phyloP scores from a whole-genome alignment of 768 basidiomycete genomes.

The Boletus vermiculosoides region DNA sequence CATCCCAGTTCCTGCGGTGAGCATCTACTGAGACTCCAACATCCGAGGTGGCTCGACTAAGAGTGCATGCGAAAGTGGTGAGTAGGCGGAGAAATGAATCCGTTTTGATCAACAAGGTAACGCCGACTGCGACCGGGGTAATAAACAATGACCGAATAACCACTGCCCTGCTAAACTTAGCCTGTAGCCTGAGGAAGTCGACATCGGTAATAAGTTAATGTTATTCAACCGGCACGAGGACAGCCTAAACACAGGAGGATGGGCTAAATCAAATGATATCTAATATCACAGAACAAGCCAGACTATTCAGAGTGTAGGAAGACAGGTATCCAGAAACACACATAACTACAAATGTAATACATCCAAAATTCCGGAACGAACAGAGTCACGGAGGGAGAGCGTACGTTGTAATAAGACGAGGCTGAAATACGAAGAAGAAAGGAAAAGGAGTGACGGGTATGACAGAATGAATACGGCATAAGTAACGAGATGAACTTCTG shows the following conservation, averaged over 20 bases:
- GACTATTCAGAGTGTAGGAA: slow-evolving; percentile 22
- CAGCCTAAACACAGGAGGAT: neutral
- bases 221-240: too few relatives aligned
- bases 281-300: slow-evolving; percentile 12
- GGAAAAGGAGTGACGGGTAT: slow-evolving; percentile 31
- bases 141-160: neutral
- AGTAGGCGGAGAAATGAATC: neutral
- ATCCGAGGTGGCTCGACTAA: slow-evolving; percentile 16
- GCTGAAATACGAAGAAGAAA: slow-evolving; percentile 4
- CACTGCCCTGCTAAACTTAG: neutral
- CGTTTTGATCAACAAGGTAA: neutral
- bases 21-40: slow-evolving; percentile 14
- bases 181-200: too few relatives aligned
- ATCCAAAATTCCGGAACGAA: slow-evolving; percentile 35
- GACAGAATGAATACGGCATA: slow-evolving; percentile 35
- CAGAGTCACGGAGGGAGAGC: slow-evolving; percentile 20
- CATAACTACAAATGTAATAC: slow-evolving; percentile 39
- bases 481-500: slow-evolving; percentile 26
- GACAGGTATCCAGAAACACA: slow-evolving; percentile 38
- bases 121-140: neutral
- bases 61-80: neutral
- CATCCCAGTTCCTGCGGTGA: slow-evolving; percentile 19
- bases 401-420: slow-evolving; percentile 20
- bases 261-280: neutral
- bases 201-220: too few relatives aligned